Conservation (phyloP, 495 filamentous ascomycete genomes). For the Xylaria grammica region DNA sequence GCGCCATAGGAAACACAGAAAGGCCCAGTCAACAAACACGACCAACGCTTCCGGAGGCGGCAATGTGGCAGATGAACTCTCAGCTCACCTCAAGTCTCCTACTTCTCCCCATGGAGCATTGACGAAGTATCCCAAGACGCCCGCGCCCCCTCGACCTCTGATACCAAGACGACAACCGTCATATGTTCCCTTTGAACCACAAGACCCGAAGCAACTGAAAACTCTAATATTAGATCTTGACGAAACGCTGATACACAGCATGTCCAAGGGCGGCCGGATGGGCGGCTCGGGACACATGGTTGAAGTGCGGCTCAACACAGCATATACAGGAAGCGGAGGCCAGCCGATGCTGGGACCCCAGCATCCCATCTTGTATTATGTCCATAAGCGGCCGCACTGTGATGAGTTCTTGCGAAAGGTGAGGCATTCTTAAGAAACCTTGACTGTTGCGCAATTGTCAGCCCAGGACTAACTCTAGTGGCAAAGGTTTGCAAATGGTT, state of each 20-base stretch:
- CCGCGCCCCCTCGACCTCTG: slow-evolving; percentile 85
- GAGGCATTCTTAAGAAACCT: slow-evolving; percentile 29
- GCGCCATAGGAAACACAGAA: slow-evolving; percentile 64
- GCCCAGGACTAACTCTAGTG: slow-evolving; percentile 19
- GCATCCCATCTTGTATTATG: slow-evolving; percentile 97
- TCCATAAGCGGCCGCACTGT: slow-evolving; percentile 95
- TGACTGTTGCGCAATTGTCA: neutral
- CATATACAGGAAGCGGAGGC: slow-evolving; percentile 64
- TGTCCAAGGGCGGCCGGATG: slow-evolving; percentile 95
- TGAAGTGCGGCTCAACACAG: slow-evolving; percentile 84
- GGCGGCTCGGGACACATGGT: slow-evolving; percentile 97
- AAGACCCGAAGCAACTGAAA: slow-evolving; percentile 68
- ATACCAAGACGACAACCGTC: slow-evolving; percentile 86
- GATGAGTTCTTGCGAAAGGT: slow-evolving; percentile 95
- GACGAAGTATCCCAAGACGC: slow-evolving; percentile 87
- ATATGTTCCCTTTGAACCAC: slow-evolving; percentile 63
- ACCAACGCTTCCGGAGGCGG: slow-evolving; percentile 35
- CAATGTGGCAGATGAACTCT: slow-evolving; percentile 44
- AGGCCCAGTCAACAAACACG: slow-evolving; percentile 49
- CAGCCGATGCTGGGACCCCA: slow-evolving; percentile 76
- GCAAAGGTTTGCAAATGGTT: slow-evolving; percentile 89
- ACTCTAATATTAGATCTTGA: slow-evolving; percentile 95
- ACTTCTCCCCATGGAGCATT: slow-evolving; percentile 80
- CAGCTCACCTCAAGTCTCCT: slow-evolving; percentile 79
- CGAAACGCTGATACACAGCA: slow-evolving; percentile 95